These are phyloP conservation scores for Warburgia ugandensis DNA, from an alignment of 164 flowering plant genomes.

Conservation along the genomic window DNA sequence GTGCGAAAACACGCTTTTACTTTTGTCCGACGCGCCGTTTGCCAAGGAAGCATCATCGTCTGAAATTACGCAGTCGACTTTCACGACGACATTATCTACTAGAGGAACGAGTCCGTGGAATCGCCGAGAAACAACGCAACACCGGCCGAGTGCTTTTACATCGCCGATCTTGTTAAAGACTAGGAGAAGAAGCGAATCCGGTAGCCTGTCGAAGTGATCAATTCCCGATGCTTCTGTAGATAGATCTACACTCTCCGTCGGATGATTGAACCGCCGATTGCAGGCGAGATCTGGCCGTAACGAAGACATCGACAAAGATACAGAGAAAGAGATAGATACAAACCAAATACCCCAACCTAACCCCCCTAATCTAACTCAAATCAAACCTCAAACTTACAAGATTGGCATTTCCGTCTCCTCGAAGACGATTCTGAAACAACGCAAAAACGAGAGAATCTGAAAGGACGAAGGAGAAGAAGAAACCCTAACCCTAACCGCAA, in stretches of 20 bases:
- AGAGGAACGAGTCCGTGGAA: slow-evolving; percentile 67
- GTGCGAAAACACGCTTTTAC: slow-evolving; percentile 33
- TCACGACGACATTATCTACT: slow-evolving; percentile 73
- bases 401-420: too few relatives aligned
- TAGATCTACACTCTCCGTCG: slow-evolving; percentile 15
- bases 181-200: slow-evolving; percentile 62
- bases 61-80: slow-evolving; percentile 85
- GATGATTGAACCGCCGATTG: slow-evolving; percentile 12
- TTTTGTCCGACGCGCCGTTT: slow-evolving; percentile 31
- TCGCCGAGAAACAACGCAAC: slow-evolving; percentile 71
- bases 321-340: too few relatives aligned
- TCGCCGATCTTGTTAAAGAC: slow-evolving; percentile 81
- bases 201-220: slow-evolving; percentile 67
- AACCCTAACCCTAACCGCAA: too few relatives aligned
- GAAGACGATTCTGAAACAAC: too few relatives aligned
- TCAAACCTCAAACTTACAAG: too few relatives aligned
- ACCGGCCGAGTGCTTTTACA: slow-evolving; percentile 77
- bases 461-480: too few relatives aligned
- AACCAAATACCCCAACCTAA: too few relatives aligned
- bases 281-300: slow-evolving; percentile 33
- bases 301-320: too few relatives aligned
- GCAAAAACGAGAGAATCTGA: too few relatives aligned
- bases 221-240: not conserved
- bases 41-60: slow-evolving; percentile 51
- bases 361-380: too few relatives aligned